These are phyloP conservation scores for Hortaea sp. DNA, from an alignment of 2,329 filamentous ascomycete genomes.

Conservation along the genomic window DNA sequence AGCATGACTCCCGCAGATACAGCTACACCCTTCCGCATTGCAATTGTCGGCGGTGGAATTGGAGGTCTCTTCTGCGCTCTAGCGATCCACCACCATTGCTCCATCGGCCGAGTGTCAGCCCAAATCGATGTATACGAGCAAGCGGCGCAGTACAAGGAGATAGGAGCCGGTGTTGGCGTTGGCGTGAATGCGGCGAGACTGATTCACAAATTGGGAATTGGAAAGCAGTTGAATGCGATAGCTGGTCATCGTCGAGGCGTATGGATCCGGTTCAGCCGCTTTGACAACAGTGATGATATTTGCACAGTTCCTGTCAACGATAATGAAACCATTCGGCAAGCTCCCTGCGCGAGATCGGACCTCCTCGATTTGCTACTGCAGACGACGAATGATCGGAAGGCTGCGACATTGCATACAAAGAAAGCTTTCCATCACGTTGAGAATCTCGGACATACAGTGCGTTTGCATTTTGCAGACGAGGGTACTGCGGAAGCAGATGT, in stretches of 20 bases:
- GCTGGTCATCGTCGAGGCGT: slow-evolving; percentile 22
- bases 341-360: slow-evolving; percentile 16
- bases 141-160: slow-evolving; percentile 25
- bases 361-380: slow-evolving; percentile 18
- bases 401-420: slow-evolving; percentile 19
- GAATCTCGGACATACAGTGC: slow-evolving; percentile 16
- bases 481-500: slow-evolving; percentile 9
- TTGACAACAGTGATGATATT: slow-evolving; percentile 26
- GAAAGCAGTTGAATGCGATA: slow-evolving; percentile 20
- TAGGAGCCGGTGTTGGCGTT: slow-evolving; percentile 28
- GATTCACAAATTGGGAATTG: slow-evolving; percentile 25
- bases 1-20: too few relatives aligned
- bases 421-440: slow-evolving; percentile 16
- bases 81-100: slow-evolving; percentile 28
- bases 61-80: slow-evolving; percentile 30
- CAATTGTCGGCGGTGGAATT: slow-evolving; percentile 32
- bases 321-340: slow-evolving; percentile 12
- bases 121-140: slow-evolving; percentile 29
- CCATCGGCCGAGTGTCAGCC: slow-evolving; percentile 3
- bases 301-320: slow-evolving; percentile 21
- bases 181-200: slow-evolving; percentile 28
- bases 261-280: slow-evolving; percentile 28
- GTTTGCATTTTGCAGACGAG: slow-evolving; percentile 11
- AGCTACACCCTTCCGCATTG: slow-evolving; percentile 17
- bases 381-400: slow-evolving; percentile 12